Evolutionary conservation across 805 yeast genomes (phyloP).

Genomic region (Metschnikowia sp.): DNA sequence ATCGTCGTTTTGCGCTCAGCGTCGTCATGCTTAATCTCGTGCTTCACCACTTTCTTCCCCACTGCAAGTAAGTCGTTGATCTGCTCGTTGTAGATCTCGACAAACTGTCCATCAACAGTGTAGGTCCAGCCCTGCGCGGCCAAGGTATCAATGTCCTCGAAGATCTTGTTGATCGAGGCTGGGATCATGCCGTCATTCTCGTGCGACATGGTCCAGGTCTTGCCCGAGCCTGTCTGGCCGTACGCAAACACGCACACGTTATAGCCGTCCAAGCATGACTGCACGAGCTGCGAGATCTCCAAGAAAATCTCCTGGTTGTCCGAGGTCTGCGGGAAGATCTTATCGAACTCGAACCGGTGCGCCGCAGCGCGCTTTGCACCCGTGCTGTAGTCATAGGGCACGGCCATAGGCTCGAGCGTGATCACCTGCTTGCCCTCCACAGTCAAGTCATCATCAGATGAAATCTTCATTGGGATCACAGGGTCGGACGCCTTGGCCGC

Average conservation of each 20-base stretch:
- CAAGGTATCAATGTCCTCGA: conserved; percentile 48
- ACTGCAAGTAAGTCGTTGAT: conserved; percentile 62
- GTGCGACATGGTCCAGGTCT: conserved; percentile 84
- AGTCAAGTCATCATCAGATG: conserved; percentile 23
- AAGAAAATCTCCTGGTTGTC: conserved; percentile 67
- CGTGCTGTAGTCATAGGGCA: not conserved
- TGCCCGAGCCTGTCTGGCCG: conserved; percentile 94
- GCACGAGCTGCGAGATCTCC: conserved; percentile 83
- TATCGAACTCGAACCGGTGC: conserved; percentile 65
- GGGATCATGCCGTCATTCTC: conserved; percentile 78
- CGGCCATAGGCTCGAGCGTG: conserved; percentile 13
- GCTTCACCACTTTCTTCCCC: conserved; percentile 30
- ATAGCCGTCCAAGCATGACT: conserved; percentile 65
- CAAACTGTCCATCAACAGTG: conserved; percentile 64
- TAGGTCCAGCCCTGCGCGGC: conserved; percentile 61
- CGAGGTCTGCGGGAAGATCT: conserved; percentile 56
- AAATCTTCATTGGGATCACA: not conserved
- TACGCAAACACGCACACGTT: conserved; percentile 94
- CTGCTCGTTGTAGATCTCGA: conserved; percentile 86
- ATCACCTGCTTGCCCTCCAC: conserved; percentile 36
- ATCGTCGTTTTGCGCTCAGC: conserved; percentile 51
- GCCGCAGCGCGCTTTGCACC: not conserved
- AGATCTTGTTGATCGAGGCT: conserved; percentile 66
- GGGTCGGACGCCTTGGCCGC: conserved; percentile 16
- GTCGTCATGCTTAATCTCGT: conserved; percentile 72